Evolutionary conservation across 1,284 basidiomycete species (phyloP).

Genomic region (Abortiporus biennis): DNA sequence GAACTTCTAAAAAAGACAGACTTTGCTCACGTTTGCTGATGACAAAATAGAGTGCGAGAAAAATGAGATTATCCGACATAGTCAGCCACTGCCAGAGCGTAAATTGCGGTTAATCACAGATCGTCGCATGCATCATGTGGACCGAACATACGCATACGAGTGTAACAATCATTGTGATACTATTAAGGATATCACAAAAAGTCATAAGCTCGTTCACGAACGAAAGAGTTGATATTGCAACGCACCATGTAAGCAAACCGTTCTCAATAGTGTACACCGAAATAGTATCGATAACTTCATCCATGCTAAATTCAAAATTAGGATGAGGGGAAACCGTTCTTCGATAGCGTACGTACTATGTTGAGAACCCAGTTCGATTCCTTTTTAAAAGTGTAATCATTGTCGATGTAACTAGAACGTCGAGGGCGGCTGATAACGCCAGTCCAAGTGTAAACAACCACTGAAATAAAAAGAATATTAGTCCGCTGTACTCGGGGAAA

Average conservation of each 20-base stretch:
- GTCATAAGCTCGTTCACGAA: too few species aligned
- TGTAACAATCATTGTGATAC: slow-evolving; percentile 38
- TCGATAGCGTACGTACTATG: slow-evolving; percentile 20
- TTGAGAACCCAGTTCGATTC: slow-evolving; percentile 35
- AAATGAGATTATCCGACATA: slow-evolving; percentile 42
- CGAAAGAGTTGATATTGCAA: too few species aligned
- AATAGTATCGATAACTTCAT: slow-evolving; percentile 39
- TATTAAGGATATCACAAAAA: too few species aligned
- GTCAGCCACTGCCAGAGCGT: slow-evolving; percentile 36
- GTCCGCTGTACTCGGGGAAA: too few species aligned
- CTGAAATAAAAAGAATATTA: too few species aligned
- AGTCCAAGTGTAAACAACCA: slow-evolving; percentile 54
- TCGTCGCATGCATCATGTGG: slow-evolving; percentile 5
- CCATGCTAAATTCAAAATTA: slow-evolving; percentile 27
- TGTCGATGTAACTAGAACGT: slow-evolving; percentile 42
- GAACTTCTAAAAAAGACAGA: not conserved
- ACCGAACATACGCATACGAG: slow-evolving; percentile 43
- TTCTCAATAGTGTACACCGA: slow-evolving; percentile 49
- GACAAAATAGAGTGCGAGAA: slow-evolving; percentile 44
- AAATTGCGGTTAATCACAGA: slow-evolving; percentile 16
- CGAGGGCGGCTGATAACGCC: slow-evolving; percentile 41
- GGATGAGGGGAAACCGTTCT: not conserved
- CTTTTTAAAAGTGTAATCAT: slow-evolving; percentile 40
- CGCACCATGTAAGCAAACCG: slow-evolving; percentile 33
- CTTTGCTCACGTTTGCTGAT: slow-evolving; percentile 39